Evolutionary conservation across 371 early-diverging fungal genomes (phyloP), one percentile per base, ranked within the genome.

Genomic region (Rhizomucor miehei): DNA sequence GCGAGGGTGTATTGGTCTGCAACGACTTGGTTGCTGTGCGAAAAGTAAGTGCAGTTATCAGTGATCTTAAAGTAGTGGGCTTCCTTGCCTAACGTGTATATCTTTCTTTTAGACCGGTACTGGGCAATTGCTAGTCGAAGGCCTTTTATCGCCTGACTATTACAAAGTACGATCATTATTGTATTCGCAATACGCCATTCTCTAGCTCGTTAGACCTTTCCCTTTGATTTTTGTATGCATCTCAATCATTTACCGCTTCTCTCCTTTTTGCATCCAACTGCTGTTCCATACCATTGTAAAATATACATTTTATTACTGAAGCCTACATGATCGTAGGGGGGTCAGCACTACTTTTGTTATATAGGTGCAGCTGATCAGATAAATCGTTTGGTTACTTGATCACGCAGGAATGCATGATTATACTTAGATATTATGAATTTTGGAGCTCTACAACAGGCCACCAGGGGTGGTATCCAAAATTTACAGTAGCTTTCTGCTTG

Each of bases 1-100:
- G 83, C 14, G 91, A 90, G 37, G 92, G 92, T 57, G 82, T 92
- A 34, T 68, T 95, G 37, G 89, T 94, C 0, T 93, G 93, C 56
- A 92, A 90, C 70, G 83, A 85, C 40, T 74, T 80, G 17, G 84
- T 91, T 1, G 89, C 87, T 29, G 76, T 94, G 21, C 73, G 87
- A 35, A 89, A 88, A 75, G 84, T 75, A 62, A 63, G 41, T 5
- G 20, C n/a, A n/a, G n/a, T n/a, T n/a, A n/a, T n/a, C n/a, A n/a
- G n/a, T n/a, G n/a, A n/a, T n/a, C n/a, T 19, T 14, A 35, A 23
- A 25, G 4, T 14, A 35, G 25, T 5, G 24, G 21, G 25, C 11
- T 20, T 16, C 12, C 9, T n/a, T 52, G 20, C 17, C 20, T 37
- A 24, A 34, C 29, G 24, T 48, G 3, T 11, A 50, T 38, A 9